Conservation (phyloP, 768 basidiomycete species). For the Mrakia frigida region DNA sequence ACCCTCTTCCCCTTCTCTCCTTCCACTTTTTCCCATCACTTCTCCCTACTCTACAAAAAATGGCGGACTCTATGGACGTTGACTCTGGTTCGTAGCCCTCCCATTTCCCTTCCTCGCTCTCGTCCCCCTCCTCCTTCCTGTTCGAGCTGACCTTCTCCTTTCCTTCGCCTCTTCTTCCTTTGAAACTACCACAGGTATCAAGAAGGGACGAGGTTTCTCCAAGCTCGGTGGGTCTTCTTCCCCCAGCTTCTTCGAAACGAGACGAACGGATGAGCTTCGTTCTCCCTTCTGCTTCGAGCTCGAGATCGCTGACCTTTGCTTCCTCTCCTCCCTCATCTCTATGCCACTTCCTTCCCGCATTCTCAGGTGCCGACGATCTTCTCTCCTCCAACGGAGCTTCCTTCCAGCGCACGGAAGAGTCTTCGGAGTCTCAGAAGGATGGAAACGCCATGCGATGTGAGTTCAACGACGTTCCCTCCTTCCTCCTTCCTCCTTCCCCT, state of each 20-base stretch:
- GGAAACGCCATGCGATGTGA: not conserved
- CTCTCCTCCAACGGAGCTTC: not conserved
- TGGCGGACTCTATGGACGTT: slow-evolving; percentile 26
- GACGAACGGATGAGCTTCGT: not conserved
- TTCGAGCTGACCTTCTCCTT: slow-evolving; percentile 7
- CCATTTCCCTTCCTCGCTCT: not conserved
- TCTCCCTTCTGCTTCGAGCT: no score
- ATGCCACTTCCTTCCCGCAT: not conserved
- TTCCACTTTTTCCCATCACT: not conserved
- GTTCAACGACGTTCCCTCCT: no score
- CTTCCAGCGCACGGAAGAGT: not conserved
- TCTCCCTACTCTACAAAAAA: not conserved
- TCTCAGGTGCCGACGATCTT: not conserved
- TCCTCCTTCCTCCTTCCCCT: not conserved
- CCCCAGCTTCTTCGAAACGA: not conserved
- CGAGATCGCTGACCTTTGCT: not conserved
- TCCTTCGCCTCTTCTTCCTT: not conserved
- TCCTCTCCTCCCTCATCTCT: not conserved
- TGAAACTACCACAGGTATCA: not conserved
- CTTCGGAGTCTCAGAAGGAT: not conserved
- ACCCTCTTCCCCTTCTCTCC: not conserved
- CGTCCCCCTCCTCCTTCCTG: not conserved
- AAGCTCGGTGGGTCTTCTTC: not conserved
- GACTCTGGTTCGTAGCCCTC: slow-evolving; percentile 7
- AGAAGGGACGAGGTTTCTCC: slow-evolving; percentile 8